Conservation (phyloP, 495 filamentous ascomycete species). For the Trichoderma reesei region DNA sequence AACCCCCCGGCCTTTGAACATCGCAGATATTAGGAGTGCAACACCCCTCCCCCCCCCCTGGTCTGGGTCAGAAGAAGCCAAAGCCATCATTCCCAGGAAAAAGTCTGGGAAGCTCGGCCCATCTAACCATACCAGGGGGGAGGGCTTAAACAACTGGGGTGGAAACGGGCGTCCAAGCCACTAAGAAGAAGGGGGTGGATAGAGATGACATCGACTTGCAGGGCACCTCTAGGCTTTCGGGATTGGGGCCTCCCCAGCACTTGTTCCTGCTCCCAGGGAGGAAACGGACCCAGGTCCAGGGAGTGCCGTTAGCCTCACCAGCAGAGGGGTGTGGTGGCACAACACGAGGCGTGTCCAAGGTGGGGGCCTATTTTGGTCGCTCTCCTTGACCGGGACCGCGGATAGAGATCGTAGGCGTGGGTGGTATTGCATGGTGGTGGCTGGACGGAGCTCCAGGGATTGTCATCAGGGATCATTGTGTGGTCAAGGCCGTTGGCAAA, state of each 20-base stretch:
- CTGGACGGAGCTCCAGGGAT: constrained; percentile 6
- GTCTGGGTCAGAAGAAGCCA: too few species aligned
- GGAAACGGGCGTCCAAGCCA: neutral
- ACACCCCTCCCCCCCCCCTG: neutral
- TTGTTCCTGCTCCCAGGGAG: neutral
- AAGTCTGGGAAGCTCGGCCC: neutral
- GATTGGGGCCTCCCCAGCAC: neutral
- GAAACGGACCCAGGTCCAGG: neutral
- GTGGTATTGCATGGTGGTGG: constrained; percentile 6
- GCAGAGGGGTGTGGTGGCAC: neutral
- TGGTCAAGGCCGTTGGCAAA: neutral
- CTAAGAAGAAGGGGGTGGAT: neutral
- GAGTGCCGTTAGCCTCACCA: neutral
- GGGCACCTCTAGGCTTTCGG: neutral
- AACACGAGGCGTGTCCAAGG: constrained; percentile 1
- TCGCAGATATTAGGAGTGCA: constrained; percentile 7
- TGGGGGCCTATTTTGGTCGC: constrained; percentile 2
- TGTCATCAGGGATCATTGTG: constrained; percentile 9
- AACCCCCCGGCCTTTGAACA: constrained; percentile 2
- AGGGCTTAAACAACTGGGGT: neutral
- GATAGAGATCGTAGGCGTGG: constrained; percentile 8
- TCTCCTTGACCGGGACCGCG: constrained; percentile 8
- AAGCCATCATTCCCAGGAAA: constrained; percentile 4
- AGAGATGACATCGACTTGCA: neutral
- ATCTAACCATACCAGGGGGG: neutral